A percentile compares a stretch with the other conserved stretches of the same genome.
These are phyloP conservation scores for Blastobotrys capitulatus DNA, from an alignment of 1,139 yeast genomes.

Conservation along the genomic window DNA sequence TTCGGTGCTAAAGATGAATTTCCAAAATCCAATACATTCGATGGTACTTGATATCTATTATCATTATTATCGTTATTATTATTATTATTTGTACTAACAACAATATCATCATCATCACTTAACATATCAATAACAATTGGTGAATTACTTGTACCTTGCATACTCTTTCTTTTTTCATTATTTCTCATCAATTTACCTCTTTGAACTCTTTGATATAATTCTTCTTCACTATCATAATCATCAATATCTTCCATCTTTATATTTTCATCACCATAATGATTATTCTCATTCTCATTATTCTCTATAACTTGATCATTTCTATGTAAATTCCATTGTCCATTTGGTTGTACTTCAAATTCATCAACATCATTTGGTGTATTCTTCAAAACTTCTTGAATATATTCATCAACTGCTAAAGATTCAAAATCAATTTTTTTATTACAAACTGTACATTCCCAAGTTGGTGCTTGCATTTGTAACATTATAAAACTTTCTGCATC, in stretches of 20 bases:
- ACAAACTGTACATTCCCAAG: slow-evolving; percentile 42
- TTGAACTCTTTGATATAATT: slow-evolving; percentile 6
- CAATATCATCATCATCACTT: slow-evolving; percentile 12
- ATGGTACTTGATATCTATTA: not conserved
- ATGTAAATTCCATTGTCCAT: slow-evolving; percentile 35
- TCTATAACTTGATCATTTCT: slow-evolving; percentile 9
- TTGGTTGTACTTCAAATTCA: slow-evolving; percentile 33
- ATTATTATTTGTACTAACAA: not conserved
- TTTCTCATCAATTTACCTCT: not conserved
- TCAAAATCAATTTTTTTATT: slow-evolving; percentile 29
- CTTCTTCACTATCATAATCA: slow-evolving; percentile 14
- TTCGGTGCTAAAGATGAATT: not conserved
- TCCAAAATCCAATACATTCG: slow-evolving; percentile 3
- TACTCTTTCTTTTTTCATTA: not conserved
- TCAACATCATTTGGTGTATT: slow-evolving; percentile 27
- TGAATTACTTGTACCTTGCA: slow-evolving; percentile 6
- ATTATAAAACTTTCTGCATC: slow-evolving; percentile 36
- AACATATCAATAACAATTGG: slow-evolving; percentile 12
- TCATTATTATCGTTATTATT: not conserved
- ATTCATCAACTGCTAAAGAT: slow-evolving; percentile 37
- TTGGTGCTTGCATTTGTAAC: slow-evolving; percentile 39
- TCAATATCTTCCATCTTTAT: slow-evolving; percentile 3
- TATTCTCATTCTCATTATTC: slow-evolving; percentile 11
- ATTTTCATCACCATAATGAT: not conserved
- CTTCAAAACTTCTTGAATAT: slow-evolving; percentile 31